Conservation (phyloP, 140 eudicot genomes). For the Stevia rebaudiana region DNA sequence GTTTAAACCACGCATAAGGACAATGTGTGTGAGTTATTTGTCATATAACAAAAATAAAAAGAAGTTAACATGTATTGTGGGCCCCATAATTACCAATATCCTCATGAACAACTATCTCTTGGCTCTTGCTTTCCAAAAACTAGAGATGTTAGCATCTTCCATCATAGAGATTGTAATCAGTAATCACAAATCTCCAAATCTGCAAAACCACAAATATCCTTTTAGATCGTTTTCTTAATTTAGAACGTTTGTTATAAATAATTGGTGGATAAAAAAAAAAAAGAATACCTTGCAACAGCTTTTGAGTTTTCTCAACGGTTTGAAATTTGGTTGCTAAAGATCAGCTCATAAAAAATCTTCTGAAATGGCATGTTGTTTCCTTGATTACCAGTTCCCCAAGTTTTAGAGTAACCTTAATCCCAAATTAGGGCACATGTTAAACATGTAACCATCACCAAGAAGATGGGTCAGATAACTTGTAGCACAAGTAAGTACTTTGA, state of each 20-base stretch:
- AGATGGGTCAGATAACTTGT: slow-evolving; percentile 15
- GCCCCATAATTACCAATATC: slow-evolving; percentile 16
- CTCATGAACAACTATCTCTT: slow-evolving; percentile 11
- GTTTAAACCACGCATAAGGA: not conserved
- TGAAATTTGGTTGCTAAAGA: slow-evolving; percentile 19
- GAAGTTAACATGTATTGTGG: slow-evolving; percentile 14
- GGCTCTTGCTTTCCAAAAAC: slow-evolving; percentile 11
- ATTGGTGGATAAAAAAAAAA: not conserved
- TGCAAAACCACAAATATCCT: slow-evolving; percentile 10
- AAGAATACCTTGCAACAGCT: slow-evolving; percentile 21
- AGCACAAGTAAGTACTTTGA: slow-evolving; percentile 7
- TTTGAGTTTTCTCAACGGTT: slow-evolving; percentile 1
- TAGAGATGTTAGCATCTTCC: slow-evolving; percentile 2
- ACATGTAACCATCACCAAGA: slow-evolving; percentile 12
- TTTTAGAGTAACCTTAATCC: slow-evolving; percentile 7
- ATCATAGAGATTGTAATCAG: slow-evolving; percentile 14
- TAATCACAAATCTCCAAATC: slow-evolving; percentile 17
- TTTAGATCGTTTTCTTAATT: not conserved
- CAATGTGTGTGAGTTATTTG: not conserved
- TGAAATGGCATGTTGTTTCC: not conserved
- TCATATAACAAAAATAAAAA: not conserved
- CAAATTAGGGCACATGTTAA: slow-evolving; percentile 5
- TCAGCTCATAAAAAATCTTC: slow-evolving; percentile 8
- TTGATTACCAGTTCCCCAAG: slow-evolving; percentile 6
- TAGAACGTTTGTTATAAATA: not conserved